phyloP scores from a whole-genome alignment of 441 rosid genomes.

The Adansonia madagascariensis region DNA sequence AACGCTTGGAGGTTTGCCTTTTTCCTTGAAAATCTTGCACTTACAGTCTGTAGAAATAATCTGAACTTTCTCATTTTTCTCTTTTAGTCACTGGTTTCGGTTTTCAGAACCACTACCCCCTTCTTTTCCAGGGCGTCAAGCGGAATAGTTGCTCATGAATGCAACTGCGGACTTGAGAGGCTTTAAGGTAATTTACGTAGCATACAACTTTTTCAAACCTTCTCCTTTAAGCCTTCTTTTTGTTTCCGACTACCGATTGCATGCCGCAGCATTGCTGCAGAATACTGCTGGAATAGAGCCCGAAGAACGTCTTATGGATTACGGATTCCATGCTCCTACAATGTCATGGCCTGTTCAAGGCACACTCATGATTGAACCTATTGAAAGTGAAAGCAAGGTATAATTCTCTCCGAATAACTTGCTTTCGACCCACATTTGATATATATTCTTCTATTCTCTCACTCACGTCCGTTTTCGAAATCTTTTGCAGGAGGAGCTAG shows the following conservation, averaged over 20 bases:
- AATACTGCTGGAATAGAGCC: no score
- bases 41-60: background rate
- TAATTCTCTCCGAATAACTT: background rate
- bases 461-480: constrained; percentile 24
- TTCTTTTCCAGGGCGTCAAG: constrained; percentile 88
- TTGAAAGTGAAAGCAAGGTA: constrained; percentile 99
- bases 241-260: constrained; percentile 16
- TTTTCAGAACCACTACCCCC: constrained; percentile 69
- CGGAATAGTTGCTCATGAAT: constrained; percentile 93
- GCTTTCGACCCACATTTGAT: constrained; percentile 5
- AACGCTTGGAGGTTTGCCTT: constrained; percentile 81
- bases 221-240: background rate
- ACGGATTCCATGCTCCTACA: constrained; percentile 94
- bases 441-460: background rate
- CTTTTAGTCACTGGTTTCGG: constrained; percentile 20
- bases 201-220: background rate
- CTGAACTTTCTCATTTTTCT: constrained; percentile 8
- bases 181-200: constrained; percentile 61
- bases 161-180: constrained; percentile 85
- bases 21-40: constrained; percentile 24
- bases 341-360: constrained; percentile 99
- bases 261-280: constrained; percentile 41
- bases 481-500: constrained; percentile 80
- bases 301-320: background rate
- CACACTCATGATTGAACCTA: constrained; percentile 95